These are phyloP conservation scores for Aspergillus cejpii DNA, from an alignment of 2,329 filamentous ascomycete species.

Conservation along the genomic window DNA sequence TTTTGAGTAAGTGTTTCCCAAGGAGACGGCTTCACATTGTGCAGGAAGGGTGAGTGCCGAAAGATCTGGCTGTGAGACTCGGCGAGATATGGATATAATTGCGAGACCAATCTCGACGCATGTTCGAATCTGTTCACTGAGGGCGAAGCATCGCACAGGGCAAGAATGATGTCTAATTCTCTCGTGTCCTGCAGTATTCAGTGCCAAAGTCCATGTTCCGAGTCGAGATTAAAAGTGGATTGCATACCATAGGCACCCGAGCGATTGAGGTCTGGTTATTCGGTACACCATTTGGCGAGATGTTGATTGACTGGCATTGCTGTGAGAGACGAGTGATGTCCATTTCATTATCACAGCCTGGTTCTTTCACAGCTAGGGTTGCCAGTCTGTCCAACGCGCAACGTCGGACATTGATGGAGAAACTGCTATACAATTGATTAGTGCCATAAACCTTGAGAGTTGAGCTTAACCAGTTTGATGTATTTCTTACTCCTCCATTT, in stretches of 20 bases:
- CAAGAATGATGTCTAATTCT: conserved; percentile 86
- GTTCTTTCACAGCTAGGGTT: conserved; percentile 34
- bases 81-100: conserved; percentile 76
- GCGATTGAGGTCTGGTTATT: conserved; percentile 34
- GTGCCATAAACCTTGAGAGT: conserved; percentile 6
- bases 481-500: conserved; percentile 31
- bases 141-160: conserved; percentile 83
- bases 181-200: conserved; percentile 59
- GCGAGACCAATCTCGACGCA: conserved; percentile 69
- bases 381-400: conserved; percentile 43
- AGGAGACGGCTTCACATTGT: conserved; percentile 75
- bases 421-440: conserved; percentile 18
- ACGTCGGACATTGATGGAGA: conserved; percentile 33
- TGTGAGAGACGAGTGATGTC: conserved; percentile 35
- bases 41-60: conserved; percentile 71
- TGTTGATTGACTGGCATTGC: conserved; percentile 26
- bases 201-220: conserved; percentile 3
- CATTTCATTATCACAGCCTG: conserved; percentile 23
- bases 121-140: conserved; percentile 63
- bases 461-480: neutral
- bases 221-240: neutral
- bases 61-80: conserved; percentile 77
- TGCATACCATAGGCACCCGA: conserved; percentile 36
- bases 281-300: conserved; percentile 33
- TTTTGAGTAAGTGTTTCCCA: conserved; percentile 77